Conservation (phyloP, 169 alveolate species). For the Cryptosporidium bovis region DNA sequence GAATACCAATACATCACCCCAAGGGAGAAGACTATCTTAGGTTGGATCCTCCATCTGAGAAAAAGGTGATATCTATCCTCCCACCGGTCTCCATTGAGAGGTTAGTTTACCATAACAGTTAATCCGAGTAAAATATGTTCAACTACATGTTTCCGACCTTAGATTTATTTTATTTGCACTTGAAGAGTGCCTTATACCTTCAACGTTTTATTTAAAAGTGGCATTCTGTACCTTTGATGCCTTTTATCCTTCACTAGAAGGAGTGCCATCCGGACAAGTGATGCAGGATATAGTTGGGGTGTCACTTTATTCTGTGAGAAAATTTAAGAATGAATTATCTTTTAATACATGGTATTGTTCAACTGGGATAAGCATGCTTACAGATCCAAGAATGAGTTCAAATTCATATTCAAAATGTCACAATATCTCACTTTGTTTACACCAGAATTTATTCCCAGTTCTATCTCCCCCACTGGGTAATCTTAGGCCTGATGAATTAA, state of each 20-base stretch:
- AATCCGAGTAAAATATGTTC: neutral
- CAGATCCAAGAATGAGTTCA: slow-evolving; percentile 21
- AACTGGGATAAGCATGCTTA: slow-evolving; percentile 17
- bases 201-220: slow-evolving; percentile 16
- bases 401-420: slow-evolving; percentile 19
- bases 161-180: slow-evolving; percentile 60
- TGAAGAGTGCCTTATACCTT: slow-evolving; percentile 59
- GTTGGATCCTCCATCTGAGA: slow-evolving; percentile 21
- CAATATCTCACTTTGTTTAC: slow-evolving; percentile 44
- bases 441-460: slow-evolving; percentile 31
- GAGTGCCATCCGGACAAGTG: slow-evolving; percentile 42
- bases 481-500: slow-evolving; percentile 9
- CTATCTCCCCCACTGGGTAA: slow-evolving; percentile 26
- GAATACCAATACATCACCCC: slow-evolving; percentile 45
- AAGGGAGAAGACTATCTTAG: neutral
- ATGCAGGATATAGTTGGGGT: slow-evolving; percentile 71
- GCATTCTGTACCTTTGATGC: slow-evolving; percentile 73
- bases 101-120: slow-evolving; percentile 10
- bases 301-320: slow-evolving; percentile 37
- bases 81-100: slow-evolving; percentile 60
- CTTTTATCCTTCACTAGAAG: slow-evolving; percentile 59
- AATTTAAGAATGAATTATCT: neutral
- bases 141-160: neutral
- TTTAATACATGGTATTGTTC: slow-evolving; percentile 22
- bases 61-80: slow-evolving; percentile 4